These are phyloP conservation scores for Sodiomyces alkalinus DNA, from an alignment of 2,329 filamentous ascomycete species.

Conservation along the genomic window DNA sequence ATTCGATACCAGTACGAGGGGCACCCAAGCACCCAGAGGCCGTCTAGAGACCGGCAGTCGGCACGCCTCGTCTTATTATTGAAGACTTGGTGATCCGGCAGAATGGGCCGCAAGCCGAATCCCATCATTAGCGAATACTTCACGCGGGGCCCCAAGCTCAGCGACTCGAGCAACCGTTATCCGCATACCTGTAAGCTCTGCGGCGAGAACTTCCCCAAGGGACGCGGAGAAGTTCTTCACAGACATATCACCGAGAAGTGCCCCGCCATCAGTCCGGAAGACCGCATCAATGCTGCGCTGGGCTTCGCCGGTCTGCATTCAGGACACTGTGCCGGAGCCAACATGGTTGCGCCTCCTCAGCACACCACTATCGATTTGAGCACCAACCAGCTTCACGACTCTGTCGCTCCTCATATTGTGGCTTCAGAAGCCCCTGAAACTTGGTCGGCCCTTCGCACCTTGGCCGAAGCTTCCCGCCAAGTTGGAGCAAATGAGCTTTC, in stretches of 20 bases:
- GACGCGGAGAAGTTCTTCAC: constrained; percentile 68
- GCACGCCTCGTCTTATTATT: too few relatives aligned
- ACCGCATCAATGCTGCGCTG: constrained; percentile 52
- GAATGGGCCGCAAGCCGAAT: constrained; percentile 74
- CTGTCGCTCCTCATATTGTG: constrained; percentile 12
- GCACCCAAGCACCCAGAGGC: too few relatives aligned
- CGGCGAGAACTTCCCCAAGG: constrained; percentile 80
- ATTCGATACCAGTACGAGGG: too few relatives aligned
- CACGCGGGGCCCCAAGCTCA: constrained; percentile 69
- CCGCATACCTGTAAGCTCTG: constrained; percentile 81
- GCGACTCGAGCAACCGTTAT: constrained; percentile 83
- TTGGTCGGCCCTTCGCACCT: constrained; percentile 70
- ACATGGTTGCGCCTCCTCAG: too few relatives aligned
- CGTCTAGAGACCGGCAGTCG: too few relatives aligned
- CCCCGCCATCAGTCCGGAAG: constrained; percentile 57
- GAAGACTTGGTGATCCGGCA: constrained; percentile 13
- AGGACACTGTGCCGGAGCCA: too few relatives aligned
- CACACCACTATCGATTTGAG: constrained; percentile 7
- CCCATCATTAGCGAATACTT: constrained; percentile 80
- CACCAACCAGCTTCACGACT: constrained; percentile 6
- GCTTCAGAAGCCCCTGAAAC: constrained; percentile 32
- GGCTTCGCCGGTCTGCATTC: constrained; percentile 8
- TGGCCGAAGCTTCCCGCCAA: constrained; percentile 77
- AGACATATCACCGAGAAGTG: constrained; percentile 79
- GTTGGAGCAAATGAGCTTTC: constrained; percentile 27